A percentile compares a stretch with the other conserved stretches of the same genome.
phyloP scores from a whole-genome alignment of 2,329 filamentous ascomycete genomes.

The Diaporthe nobilis region DNA sequence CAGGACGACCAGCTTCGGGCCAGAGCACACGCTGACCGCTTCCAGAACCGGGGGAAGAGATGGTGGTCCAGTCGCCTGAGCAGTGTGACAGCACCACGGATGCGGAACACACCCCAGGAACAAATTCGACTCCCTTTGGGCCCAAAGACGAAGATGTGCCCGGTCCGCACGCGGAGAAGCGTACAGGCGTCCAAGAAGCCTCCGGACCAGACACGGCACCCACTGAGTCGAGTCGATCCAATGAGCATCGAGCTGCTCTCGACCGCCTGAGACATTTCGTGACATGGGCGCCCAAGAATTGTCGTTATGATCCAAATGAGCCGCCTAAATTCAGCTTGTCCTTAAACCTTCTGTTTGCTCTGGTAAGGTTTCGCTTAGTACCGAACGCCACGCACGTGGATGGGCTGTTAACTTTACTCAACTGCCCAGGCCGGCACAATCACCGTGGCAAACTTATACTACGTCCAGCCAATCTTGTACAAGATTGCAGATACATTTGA shows the following conservation, averaged over 20 bases:
- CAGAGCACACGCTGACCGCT: neutral
- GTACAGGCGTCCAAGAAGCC: neutral
- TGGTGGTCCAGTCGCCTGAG: neutral
- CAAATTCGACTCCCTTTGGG: neutral
- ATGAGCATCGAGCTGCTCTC: conserved; percentile 35
- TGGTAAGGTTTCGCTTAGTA: conserved; percentile 57
- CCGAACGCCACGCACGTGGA: neutral
- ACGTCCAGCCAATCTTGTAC: conserved; percentile 85
- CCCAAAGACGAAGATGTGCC: too few relatives aligned
- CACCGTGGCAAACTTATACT: conserved; percentile 86
- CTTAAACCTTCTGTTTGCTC: conserved; percentile 79
- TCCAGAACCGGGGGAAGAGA: neutral
- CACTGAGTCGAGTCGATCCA: neutral
- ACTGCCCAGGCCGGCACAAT: conserved; percentile 66
- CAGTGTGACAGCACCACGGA: neutral
- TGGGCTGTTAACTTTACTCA: neutral
- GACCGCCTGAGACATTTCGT: conserved; percentile 47
- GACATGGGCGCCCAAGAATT: conserved; percentile 74
- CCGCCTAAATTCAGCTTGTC: conserved; percentile 78
- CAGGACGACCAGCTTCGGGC: neutral
- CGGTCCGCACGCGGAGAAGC: neutral
- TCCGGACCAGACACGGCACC: neutral
- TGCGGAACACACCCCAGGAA: neutral
- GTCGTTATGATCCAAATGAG: conserved; percentile 76
- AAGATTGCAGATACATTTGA: conserved; percentile 79